Evolutionary conservation across 1,284 basidiomycete species (phyloP), one percentile per base, ranked within the genome.

Genomic region (Melampsora larici-populina): DNA sequence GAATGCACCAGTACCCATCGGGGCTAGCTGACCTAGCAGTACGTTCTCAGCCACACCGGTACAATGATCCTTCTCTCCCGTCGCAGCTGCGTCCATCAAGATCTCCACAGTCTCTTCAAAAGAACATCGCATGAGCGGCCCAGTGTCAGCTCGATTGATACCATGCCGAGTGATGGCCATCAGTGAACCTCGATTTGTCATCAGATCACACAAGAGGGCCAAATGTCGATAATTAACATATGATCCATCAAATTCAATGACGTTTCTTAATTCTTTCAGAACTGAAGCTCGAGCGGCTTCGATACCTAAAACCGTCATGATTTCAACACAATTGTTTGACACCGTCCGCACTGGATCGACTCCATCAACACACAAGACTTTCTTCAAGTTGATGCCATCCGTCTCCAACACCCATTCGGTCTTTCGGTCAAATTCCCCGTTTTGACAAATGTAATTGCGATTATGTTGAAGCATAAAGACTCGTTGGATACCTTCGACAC

Each of bases 101-200:
- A 99, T 97, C 85, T 99, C 97, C 79, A 98, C 97, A 0, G 97
- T 99, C 87, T 99, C 97, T 85, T 99, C 97, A 87, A 99, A 99
- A 3, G 97, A 98, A 85, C 94, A 98, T 67, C 97, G 88, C 91
- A 99, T 98, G 73, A 99, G 87, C 1, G 97, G 96, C 58, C 94
- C 94, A 13, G 94, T 96, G 82, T 98, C 94, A 40, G 96, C 92
- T 75, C 96, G 90, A 85, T 99, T 99, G 86, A 99, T 99, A 85
- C 97, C 97, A 83, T 99, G 97, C 69, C 97, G 94, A 67, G 97
- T 99, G 85, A 99, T 99, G 15, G 96, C 94, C 96, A 99, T 99
- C 79, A 99, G 88, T 11, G 89, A 86, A 55, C 97, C 97, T 78
- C 94, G 92, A 82, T 96, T 94, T 17, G 96, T 99, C 97, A 99